Base-by-base conservation (phyloP, 2,329 filamentous ascomycete genomes). In the Talaromyces piceae region DNA sequence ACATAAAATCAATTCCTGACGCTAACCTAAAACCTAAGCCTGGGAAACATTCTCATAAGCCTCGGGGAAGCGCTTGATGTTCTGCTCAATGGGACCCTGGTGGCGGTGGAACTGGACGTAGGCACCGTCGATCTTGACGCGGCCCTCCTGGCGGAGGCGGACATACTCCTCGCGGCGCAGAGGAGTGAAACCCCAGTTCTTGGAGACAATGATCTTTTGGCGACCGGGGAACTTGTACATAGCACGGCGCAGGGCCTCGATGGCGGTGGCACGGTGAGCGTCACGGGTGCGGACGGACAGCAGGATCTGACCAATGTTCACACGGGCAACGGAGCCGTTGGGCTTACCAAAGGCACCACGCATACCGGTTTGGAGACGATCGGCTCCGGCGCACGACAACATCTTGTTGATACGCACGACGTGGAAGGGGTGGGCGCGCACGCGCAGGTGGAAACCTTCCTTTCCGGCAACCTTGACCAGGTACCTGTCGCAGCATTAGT, bases 351-450 rank as follows among this genome's bases (percentile, higher is more conserved):
- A 98, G 68, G 93, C 93, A 86, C 93, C 93, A 87, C 93, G 91
- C 93, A 98, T 98, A 83, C 93, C 93, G 67, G 93, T 98, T 80
- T 98, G 93, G 77, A 98, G 83, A 87, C 93, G 90, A 97, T 98
- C 93, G 86, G 93, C 93, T 84, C 93, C 93, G 72, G 93, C 93
- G 78, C 93, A 98, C 73, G 93, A 97, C 89, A 98, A 91, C 93
- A 98, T 98, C 88, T 98, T 98, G 90, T 98, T 98, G 91, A 98
- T 98, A 79, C 93, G 93, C 83, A 98, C 87, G 79, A 98, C 93
- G 83, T 98, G 93, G 89, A 88, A 98, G 64, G 93, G 93, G 84
- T 98, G 93, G 72, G 90, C 91, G 73, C 93, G 81, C 68, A 84
- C 79, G 62, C 82, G 81, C 59, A 85, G 72, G 73, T 85, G 82